Evolutionary conservation across 2,329 filamentous ascomycete genomes (phyloP), one percentile per base, ranked within the genome.

Genomic region (Penicillium thymicola): DNA sequence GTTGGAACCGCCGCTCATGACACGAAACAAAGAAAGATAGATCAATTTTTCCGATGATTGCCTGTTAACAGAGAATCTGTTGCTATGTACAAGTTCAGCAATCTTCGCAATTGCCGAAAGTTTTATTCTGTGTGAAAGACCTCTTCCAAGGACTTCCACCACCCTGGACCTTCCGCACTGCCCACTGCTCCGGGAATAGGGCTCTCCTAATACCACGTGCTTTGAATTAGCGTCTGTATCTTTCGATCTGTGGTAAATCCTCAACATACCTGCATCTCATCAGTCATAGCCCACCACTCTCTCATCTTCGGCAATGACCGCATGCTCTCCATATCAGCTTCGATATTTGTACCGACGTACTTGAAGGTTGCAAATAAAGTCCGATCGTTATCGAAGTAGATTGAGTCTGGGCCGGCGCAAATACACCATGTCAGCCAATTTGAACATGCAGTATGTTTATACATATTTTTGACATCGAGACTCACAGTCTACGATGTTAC

Each of bases 251-350:
- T 14, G 36, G 21, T 40, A 14, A 16, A 18, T 28, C 8, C 2
- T 18, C 30, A 44, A 51, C 57, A 37, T 59, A 71, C 86, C 75
- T 92, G 89, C 79, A 86, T 90, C 14, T 79, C 78, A 71, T 93
- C 89, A 48, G 89, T 92, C 85, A 92, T 87, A 56, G 77, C 78
- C 89, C 89, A 93, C 90, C 89, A 93, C 71, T 89, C 85, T 54
- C 84, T 81, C 34, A 92, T 87, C 67, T 86, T 87, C 1, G 84
- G 81, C 64, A 92, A 90, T 55, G 84, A 84, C 1, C 81, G 80
- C 89, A 92, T 92, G 59, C 79, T 81, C 72, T 84, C 81, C 90
- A 93, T 92, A 68, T 93, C 89, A 10, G 79, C 86, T 2, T 83
- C 85, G 58, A 84, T 92, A 61, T 90, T 82, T 58, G 82, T 82